Evolutionary conservation across 768 basidiomycete genomes (phyloP), one percentile per base, ranked within the genome.

Genomic region (Phylloporus sp.): DNA sequence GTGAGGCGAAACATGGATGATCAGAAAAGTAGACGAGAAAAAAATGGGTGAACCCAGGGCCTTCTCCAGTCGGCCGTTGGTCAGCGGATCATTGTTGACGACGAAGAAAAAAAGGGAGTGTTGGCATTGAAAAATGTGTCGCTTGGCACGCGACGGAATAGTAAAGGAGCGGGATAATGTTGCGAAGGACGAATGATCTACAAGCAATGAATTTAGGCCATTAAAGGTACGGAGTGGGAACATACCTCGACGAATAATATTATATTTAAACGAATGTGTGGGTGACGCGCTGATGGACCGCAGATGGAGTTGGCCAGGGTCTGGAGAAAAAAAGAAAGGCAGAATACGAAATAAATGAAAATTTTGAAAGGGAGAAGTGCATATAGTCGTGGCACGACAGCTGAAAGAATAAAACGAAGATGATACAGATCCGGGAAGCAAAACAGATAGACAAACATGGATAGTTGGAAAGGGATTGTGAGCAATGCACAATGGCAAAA

Each of bases 171-270:
- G 49, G 23, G 26, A 27, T 29, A 9, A 17, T 44, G 27, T 27
- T 20, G 21, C 20, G 10, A 37, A 18, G 31, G 41, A 39, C 4
- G 18, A 31, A 27, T 24, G 32, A 39, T 42, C 57, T 60, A 6
- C 18, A 24, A 11, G 10, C 1, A 20, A 46, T 46, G 9, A 43
- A 36, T 29, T 34, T 41, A 31, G 23, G 18, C 36, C 18, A 10
- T 38, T 11, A 3, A 44, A 9, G 5, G 9, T 11, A 32, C 10
- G 6, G 28, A 38, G 10, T n/a, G n/a, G 13, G 15, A 27, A 6
- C 44, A 23, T 51, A 63, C 61, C 55, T 60, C 35, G 1, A 41
- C 8, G 24, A 46, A 54, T 46, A 52, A 41, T 31, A 34, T 32
- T 49, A 48, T 26, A 48, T 26, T 32, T 22, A 35, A 62, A 49